Evolutionary conservation across 2,329 filamentous ascomycete species (phyloP).

Genomic region (Nemania abortiva): DNA sequence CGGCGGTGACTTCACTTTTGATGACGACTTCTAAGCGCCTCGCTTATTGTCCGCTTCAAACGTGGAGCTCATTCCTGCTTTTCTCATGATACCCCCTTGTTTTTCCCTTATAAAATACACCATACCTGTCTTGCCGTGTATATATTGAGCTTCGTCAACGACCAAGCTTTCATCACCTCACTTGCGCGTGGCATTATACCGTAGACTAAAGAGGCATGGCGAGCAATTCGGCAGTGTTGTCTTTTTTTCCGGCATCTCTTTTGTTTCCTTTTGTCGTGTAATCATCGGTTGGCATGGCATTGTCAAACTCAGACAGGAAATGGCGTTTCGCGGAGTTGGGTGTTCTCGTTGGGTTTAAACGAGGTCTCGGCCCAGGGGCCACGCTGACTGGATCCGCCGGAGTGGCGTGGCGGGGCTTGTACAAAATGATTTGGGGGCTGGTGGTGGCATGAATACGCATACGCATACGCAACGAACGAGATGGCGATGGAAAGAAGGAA

Average conservation of each 20-base stretch:
- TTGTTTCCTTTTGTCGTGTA: constrained; percentile 15
- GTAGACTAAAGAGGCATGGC: constrained; percentile 38
- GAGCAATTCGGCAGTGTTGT: constrained; percentile 29
- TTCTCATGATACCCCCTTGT: constrained; percentile 35
- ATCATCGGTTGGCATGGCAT: constrained; percentile 18
- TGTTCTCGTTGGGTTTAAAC: constrained; percentile 15
- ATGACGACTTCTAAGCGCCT: constrained; percentile 89
- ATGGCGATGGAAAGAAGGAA: not conserved
- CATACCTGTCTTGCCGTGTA: constrained; percentile 21
- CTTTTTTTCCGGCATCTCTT: constrained; percentile 23
- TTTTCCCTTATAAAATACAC: constrained; percentile 8
- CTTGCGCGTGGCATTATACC: constrained; percentile 31
- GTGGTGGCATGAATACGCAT: constrained; percentile 17
- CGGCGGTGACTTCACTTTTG: constrained; percentile 88
- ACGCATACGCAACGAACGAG: constrained; percentile 24
- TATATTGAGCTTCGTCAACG: constrained; percentile 30
- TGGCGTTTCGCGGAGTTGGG: constrained; percentile 33
- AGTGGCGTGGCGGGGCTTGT: not conserved
- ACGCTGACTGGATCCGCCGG: constrained; percentile 2
- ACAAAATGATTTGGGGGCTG: constrained; percentile 11
- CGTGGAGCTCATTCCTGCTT: constrained; percentile 9
- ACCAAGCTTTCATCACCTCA: constrained; percentile 12
- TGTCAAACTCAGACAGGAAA: not conserved
- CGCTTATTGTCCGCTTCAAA: constrained; percentile 36
- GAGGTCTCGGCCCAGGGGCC: constrained; percentile 3